Evolutionary conservation across 2,329 filamentous ascomycete species (phyloP), one percentile per base, ranked within the genome.

Genomic region (Ceratocystis variospora): DNA sequence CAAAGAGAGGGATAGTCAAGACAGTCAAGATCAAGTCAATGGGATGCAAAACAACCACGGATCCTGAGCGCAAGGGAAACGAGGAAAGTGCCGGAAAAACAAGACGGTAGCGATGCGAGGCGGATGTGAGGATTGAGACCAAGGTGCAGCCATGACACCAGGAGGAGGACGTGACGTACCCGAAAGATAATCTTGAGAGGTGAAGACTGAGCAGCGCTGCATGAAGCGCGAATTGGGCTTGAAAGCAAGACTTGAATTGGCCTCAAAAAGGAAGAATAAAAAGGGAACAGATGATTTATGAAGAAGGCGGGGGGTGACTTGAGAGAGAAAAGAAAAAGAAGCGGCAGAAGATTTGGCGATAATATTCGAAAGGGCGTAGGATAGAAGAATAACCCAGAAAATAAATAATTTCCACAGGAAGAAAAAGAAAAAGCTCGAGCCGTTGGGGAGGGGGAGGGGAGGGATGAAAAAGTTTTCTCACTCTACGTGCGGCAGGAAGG

Each of bases 161-260:
- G 68, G 68, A 70, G 70, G 62, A 74, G 69, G 68, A 66, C 64
- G 70, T 57, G 25, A 77, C 82, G 73, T 77, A 88, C 86, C 86
- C 84, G 86, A 88, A 78, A 88, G 83, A 82, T 88, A 88, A 82
- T 88, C 86, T 86, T 92, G 88, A 79, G 88, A 92, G 80, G 88
- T 92, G 81, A 90, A 92, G 77, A 87, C 83, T 78, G 88, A 90
- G 79, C 83, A 82, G 83, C 87, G 86, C 87, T 86, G 88, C 88
- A 91, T 91, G 87, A 68, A 87, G 86, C 82, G 85, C 87, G 81
- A 81, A 77, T 81, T 77, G 72, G 70, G 72, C 73, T 67, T 71
- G 71, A 71, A 71, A 70, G 70, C 73, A 74, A 70, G 72, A 70
- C 75, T 71, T 72, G 71, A 68, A 70, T 25, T 53, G 22, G 15